Evolutionary conservation across 257 asterid species (phyloP).

Genomic region (Prunella vulgaris): DNA sequence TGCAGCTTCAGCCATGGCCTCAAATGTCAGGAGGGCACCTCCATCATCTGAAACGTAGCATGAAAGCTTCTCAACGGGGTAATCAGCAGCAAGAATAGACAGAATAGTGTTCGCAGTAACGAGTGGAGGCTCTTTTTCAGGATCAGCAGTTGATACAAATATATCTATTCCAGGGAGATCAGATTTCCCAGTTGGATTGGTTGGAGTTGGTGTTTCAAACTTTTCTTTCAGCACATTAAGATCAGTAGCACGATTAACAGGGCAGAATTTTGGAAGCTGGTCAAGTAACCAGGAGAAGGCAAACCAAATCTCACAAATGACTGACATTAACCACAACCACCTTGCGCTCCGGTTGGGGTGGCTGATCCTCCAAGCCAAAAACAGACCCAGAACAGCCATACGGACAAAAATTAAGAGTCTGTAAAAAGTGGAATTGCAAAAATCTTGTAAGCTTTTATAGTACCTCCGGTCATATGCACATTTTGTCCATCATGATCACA

Average conservation of each 20-base stretch:
- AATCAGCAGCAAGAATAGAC: constrained; percentile 81
- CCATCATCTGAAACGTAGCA: constrained; percentile 93
- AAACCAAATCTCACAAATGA: constrained; percentile 82
- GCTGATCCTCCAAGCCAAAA: constrained; percentile 64
- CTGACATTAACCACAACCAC: constrained; percentile 90
- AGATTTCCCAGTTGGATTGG: constrained; percentile 73
- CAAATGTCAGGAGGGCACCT: constrained; percentile 81
- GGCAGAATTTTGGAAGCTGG: constrained; percentile 80
- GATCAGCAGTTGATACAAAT: constrained; percentile 88
- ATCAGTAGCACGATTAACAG: constrained; percentile 79
- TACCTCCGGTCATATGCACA: neutral
- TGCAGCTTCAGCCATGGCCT: constrained; percentile 98
- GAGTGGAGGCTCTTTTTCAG: constrained; percentile 90
- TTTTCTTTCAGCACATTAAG: constrained; percentile 69
- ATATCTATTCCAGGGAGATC: constrained; percentile 85
- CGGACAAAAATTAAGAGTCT: constrained; percentile 75
- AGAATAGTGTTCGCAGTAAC: constrained; percentile 83
- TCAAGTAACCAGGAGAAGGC: constrained; percentile 93
- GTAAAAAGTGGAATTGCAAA: constrained; percentile 9
- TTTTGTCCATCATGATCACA: neutral
- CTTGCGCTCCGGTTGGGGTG: constrained; percentile 77
- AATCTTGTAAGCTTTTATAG: neutral
- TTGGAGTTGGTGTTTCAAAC: constrained; percentile 57
- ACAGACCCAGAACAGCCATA: constrained; percentile 61
- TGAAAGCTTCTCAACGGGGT: constrained; percentile 86